Base-by-base conservation (phyloP, 2,329 filamentous ascomycete species). In the Grosmannia penicillata region DNA sequence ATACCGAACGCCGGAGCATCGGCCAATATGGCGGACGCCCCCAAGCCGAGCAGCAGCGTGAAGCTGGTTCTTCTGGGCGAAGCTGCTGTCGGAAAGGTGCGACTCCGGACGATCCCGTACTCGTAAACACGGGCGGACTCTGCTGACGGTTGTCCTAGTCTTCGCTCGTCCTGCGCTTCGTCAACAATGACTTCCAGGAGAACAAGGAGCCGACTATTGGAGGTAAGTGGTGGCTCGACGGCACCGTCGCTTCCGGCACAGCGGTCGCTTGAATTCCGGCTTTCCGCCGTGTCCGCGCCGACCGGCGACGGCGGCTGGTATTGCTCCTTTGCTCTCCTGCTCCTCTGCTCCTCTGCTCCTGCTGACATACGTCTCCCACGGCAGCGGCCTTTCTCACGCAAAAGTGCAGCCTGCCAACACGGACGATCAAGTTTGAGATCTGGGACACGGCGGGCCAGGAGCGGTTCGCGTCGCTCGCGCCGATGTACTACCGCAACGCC, bases 161-260 rank as follows among this genome's bases (percentile, higher is more conserved):
- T 36, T 98, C 91, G 33, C 78, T 98, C 42, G 91, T 98, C 46
- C 73, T 98, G 56, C 85, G 91, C 55, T 98, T 98, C 63, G 91
- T 98, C 57, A 96, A 96, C 72, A 91, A 98, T 65, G 89, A 96
- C 63, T 98, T 98, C 55, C 91, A 98, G 68, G 91, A 96, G 65
- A 96, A 96, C 65, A 96, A 96, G 70, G 91, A 98, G 61, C 91
- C 91, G 45, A 98, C 91, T 48, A 98, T 98, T 63, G 91, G 91
- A 70, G 86, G 86, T 93, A 72, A 48, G 71, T 61, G n/a, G n/a
- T n/a, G n/a, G n/a, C n/a, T n/a, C n/a, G n/a, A n/a, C n/a, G n/a
- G n/a, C n/a, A n/a, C n/a, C n/a, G n/a, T n/a, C n/a, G n/a, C n/a
- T n/a, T n/a, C n/a, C n/a, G n/a, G n/a, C n/a, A n/a, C n/a, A n/a